Percentiles rank a stretch among this genome's conserved stretches.
These are phyloP conservation scores for Backusella sp. DNA, from an alignment of 192 early-diverging fungal genomes.

Conservation along the genomic window DNA sequence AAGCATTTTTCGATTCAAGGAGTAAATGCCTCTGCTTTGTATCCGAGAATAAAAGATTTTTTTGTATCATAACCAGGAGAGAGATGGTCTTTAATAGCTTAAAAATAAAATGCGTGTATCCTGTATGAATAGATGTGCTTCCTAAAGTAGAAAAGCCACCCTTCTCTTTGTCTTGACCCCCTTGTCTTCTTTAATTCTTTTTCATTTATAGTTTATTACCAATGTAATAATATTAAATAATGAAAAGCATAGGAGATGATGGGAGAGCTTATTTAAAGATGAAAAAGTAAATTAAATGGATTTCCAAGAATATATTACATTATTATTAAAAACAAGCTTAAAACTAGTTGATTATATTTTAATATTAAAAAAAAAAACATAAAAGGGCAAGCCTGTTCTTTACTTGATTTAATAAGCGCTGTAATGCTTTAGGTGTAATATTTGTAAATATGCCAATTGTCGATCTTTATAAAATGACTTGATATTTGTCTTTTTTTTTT, in stretches of 20 bases:
- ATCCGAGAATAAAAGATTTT: not conserved
- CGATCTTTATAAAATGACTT: not conserved
- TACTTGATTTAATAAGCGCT: not conserved
- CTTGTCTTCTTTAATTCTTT: not conserved
- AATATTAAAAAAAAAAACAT: not conserved
- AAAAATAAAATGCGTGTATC: not conserved
- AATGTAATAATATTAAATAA: not conserved
- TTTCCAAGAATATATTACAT: not conserved
- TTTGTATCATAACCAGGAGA: not conserved
- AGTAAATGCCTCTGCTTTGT: not conserved
- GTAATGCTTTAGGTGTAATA: not conserved
- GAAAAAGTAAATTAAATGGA: not conserved
- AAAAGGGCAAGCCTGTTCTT: not conserved
- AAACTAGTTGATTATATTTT: not conserved
- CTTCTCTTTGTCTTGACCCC: not conserved
- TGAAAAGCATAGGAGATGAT: not conserved
- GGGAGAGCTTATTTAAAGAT: not conserved
- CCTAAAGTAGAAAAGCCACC: not conserved
- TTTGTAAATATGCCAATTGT: not conserved
- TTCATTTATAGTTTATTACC: not conserved
- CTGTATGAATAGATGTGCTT: not conserved
- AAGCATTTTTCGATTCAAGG: constrained; percentile 8
- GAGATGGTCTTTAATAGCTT: not conserved
- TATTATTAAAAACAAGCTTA: not conserved
- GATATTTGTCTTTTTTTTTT: not conserved